A percentile compares a stretch with the other conserved stretches of the same genome.
These are phyloP conservation scores for Fusarium pininemorale DNA, from an alignment of 2,329 filamentous ascomycete species.

Conservation along the genomic window DNA sequence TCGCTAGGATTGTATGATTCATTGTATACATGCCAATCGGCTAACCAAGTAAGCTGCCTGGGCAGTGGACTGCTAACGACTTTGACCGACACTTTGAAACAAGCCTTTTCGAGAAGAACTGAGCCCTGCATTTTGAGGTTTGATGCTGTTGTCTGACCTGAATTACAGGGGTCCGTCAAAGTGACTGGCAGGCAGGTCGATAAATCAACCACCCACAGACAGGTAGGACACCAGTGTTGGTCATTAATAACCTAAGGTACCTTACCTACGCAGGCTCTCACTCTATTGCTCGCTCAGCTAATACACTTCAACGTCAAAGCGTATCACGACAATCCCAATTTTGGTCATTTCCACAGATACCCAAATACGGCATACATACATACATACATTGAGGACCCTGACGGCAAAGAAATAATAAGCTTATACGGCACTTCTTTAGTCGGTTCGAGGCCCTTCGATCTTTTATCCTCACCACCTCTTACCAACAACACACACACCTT, in stretches of 20 bases:
- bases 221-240: background rate
- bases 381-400: background rate
- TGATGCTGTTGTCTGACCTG: background rate
- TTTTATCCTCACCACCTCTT: background rate
- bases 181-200: slow-evolving; percentile 2
- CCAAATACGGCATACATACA: background rate
- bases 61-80: background rate
- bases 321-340: slow-evolving; percentile 1
- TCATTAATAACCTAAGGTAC: background rate
- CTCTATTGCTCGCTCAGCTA: background rate
- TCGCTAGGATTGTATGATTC: slow-evolving; percentile 9
- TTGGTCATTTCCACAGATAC: background rate
- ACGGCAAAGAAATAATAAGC: background rate
- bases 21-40: slow-evolving; percentile 1
- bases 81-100: slow-evolving; percentile 29
- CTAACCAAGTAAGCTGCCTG: background rate
- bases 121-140: background rate
- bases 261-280: background rate
- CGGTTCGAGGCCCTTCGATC: background rate
- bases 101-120: background rate
- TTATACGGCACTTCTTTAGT: background rate
- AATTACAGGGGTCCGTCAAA: background rate
- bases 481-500: background rate
- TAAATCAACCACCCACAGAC: background rate
- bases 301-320: slow-evolving; percentile 6